Evolutionary conservation across 1,284 basidiomycete genomes (phyloP).

Genomic region (Anthracocystis setariae): DNA sequence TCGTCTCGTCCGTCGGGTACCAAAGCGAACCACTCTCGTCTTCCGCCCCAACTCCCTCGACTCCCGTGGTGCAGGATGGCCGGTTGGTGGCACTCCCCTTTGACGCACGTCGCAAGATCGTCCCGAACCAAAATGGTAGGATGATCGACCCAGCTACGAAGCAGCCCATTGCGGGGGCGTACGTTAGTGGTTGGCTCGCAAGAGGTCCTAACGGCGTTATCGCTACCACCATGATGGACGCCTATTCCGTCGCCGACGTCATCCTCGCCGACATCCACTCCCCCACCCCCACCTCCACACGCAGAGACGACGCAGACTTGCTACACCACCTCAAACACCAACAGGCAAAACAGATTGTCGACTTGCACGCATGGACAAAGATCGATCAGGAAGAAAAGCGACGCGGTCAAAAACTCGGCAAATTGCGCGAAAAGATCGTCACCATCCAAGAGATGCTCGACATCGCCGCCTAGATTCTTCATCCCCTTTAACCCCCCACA

Average conservation of each 20-base stretch:
- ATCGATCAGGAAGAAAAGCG: slow-evolving; percentile 77
- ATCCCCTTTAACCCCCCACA: background rate
- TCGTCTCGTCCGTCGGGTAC: slow-evolving; percentile 90
- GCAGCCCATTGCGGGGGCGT: slow-evolving; percentile 74
- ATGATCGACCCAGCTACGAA: slow-evolving; percentile 49
- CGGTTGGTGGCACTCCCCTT: slow-evolving; percentile 32
- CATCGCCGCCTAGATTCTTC: slow-evolving; percentile 14
- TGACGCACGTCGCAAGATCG: slow-evolving; percentile 19
- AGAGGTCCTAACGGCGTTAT: slow-evolving; percentile 91
- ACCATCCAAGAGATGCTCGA: slow-evolving; percentile 47
- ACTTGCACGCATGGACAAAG: slow-evolving; percentile 77
- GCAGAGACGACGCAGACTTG: slow-evolving; percentile 16
- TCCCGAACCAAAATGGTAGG: slow-evolving; percentile 63
- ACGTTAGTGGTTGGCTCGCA: slow-evolving; percentile 93
- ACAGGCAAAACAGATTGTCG: slow-evolving; percentile 69
- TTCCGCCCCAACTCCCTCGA: background rate
- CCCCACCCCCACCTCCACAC: too few relatives aligned
- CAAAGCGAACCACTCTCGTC: slow-evolving; percentile 74
- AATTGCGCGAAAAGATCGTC: slow-evolving; percentile 80
- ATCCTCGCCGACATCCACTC: slow-evolving; percentile 73
- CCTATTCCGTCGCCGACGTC: slow-evolving; percentile 80
- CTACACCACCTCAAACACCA: slow-evolving; percentile 8
- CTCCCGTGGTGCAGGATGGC: slow-evolving; percentile 8
- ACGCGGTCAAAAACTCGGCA: slow-evolving; percentile 74
- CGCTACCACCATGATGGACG: slow-evolving; percentile 92